Evolutionary conservation across 2,329 filamentous ascomycete species (phyloP).

Genomic region (Aureobasidium sp.): DNA sequence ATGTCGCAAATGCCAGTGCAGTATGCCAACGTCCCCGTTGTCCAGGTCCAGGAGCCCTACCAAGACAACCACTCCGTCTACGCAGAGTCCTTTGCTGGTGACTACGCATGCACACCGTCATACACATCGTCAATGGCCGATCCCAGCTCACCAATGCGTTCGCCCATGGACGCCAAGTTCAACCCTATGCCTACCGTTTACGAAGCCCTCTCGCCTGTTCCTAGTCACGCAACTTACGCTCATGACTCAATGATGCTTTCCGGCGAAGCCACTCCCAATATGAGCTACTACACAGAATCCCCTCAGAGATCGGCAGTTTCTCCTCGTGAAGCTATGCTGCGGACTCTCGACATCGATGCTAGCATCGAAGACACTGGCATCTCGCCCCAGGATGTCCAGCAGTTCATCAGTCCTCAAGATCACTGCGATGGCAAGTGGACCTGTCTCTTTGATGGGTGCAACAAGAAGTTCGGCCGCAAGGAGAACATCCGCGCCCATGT

Average conservation of each 20-base stretch:
- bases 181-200: constrained; percentile 29
- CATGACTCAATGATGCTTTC: constrained; percentile 13
- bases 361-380: constrained; percentile 71
- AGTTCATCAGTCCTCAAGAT: constrained; percentile 40
- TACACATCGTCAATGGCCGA: constrained; percentile 42
- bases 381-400: constrained; percentile 63
- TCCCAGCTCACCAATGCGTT: constrained; percentile 36
- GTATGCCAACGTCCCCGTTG: constrained; percentile 42
- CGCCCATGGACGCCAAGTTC: constrained; percentile 27
- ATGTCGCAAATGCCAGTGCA: constrained; percentile 32
- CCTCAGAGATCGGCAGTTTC: constrained; percentile 19
- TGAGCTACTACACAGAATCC: constrained; percentile 15
- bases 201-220: constrained; percentile 26
- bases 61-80: constrained; percentile 18
- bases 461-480: constrained; percentile 88
- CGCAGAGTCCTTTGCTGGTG: constrained; percentile 24
- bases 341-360: constrained; percentile 48
- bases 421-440: constrained; percentile 36
- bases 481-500: constrained; percentile 99
- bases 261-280: constrained; percentile 15
- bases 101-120: constrained; percentile 39
- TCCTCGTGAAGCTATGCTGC: constrained; percentile 35
- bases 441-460: constrained; percentile 58
- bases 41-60: constrained; percentile 34
- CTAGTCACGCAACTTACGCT: constrained; percentile 21